These are phyloP conservation scores for Arthrobotrys conoides DNA, from an alignment of 2,329 filamentous ascomycete species.

Conservation along the genomic window DNA sequence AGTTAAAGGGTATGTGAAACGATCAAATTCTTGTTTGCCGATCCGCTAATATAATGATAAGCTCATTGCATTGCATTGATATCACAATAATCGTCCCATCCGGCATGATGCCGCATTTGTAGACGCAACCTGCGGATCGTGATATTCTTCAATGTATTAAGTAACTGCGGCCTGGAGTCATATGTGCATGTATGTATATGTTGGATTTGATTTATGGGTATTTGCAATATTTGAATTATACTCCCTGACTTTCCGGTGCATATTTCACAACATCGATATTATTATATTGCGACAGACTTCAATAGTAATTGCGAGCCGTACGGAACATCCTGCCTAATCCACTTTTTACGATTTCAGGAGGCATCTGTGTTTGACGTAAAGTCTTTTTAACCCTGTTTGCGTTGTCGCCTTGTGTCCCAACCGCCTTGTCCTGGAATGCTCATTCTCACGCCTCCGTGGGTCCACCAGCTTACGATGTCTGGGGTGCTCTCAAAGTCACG, in stretches of 20 bases:
- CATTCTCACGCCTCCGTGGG: constrained; percentile 23
- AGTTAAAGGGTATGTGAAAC: constrained; percentile 37
- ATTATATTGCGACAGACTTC: constrained; percentile 16
- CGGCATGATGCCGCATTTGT: constrained; percentile 39
- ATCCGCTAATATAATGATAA: constrained; percentile 25
- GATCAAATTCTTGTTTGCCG: constrained; percentile 39
- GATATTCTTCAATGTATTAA: constrained; percentile 16
- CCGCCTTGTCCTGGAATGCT: constrained; percentile 38
- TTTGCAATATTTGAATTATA: background rate
- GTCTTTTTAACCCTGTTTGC: constrained; percentile 32
- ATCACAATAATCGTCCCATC: constrained; percentile 23
- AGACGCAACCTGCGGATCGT: constrained; percentile 2
- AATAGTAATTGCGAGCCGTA: constrained; percentile 9
- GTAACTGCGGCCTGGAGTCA: constrained; percentile 3
- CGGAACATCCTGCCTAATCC: constrained; percentile 17
- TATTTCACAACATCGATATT: background rate
- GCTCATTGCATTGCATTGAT: background rate
- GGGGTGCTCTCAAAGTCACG: constrained; percentile 26
- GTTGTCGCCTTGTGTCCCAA: constrained; percentile 37
- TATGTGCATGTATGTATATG: too few species aligned
- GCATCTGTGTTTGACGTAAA: constrained; percentile 38
- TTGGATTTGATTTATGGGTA: background rate
- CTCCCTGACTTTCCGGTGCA: background rate
- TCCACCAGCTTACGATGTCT: constrained; percentile 37
- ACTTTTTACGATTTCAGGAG: constrained; percentile 35